A percentile compares a stretch with the other conserved stretches of the same genome.
Evolutionary conservation across 441 rosid genomes (phyloP).

Genomic region (Syzygium syzygioides): DNA sequence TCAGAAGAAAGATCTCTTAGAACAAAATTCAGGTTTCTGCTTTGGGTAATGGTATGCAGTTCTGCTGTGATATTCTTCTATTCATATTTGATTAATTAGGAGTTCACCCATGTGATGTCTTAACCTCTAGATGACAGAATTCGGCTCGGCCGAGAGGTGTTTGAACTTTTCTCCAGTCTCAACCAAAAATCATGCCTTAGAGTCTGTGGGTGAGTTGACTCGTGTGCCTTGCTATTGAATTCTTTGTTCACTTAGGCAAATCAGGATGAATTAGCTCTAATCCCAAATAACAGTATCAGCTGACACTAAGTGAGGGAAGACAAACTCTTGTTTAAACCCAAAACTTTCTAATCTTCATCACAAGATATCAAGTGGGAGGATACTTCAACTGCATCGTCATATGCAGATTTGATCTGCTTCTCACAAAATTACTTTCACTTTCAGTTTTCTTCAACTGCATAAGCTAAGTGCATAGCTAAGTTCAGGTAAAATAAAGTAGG

Average conservation of each 20-base stretch:
- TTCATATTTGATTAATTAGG: background rate
- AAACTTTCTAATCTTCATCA: background rate
- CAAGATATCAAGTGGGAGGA: background rate
- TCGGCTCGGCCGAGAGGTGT: background rate
- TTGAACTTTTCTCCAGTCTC: background rate
- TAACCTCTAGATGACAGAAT: background rate
- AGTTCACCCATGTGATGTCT: background rate
- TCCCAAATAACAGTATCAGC: background rate
- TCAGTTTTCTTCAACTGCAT: background rate
- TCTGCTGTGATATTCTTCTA: background rate
- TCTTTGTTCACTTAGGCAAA: background rate
- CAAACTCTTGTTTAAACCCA: background rate
- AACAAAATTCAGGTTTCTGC: background rate
- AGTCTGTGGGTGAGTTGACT: background rate
- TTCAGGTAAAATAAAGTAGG: background rate
- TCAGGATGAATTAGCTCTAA: background rate
- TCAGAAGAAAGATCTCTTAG: background rate
- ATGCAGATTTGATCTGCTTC: background rate
- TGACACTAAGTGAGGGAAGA: background rate
- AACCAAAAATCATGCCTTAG: background rate
- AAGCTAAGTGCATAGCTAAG: background rate
- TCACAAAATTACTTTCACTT: background rate
- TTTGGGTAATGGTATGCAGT: background rate
- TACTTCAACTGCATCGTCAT: background rate
- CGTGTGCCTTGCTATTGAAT: background rate